Evolutionary conservation across 2,329 filamentous ascomycete genomes (phyloP), one percentile per base, ranked within the genome.

Genomic region (Drechslerella coelobrocha): DNA sequence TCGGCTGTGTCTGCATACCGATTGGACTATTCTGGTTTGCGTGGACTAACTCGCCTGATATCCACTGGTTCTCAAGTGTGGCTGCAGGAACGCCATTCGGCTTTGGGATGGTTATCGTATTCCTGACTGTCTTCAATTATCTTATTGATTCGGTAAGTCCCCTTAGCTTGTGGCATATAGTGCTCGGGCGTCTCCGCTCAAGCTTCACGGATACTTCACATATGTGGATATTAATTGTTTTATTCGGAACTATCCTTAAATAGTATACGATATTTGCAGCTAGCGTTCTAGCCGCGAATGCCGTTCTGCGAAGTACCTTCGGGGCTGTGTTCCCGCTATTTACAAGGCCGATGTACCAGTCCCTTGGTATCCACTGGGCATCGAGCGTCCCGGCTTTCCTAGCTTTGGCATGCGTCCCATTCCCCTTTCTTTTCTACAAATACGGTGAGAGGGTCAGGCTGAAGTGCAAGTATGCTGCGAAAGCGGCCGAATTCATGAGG

Each of bases 361-460:
- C 82, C 61, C 81, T 89, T 1, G 88, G 89, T 51, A 87, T 89
- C 61, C 88, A 92, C 79, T 92, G 89, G 90, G 90, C 81, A 0
- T 79, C 78, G 2, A 79, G 77, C 34, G 56, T 82, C 88, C 89
- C 89, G 0, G 90, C 86, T 0, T 92, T 93, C 79, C 81, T 93
- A 2, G 85, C 89, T 0, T 78, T 92, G 2, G 83, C 83, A 9
- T 92, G 89, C 78, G 81, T 91, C 17, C 89, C 90, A 0, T 88
- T 90, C 76, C 89, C 90, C 0, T 88, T 89, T 78, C 78, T 93
- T 14, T 90, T 93, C 78, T 90, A 89, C 80, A 86, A 84, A 74
- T 91, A 90, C 77, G 89, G 89, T 39, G 80, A 78, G 5, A 21
- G 73, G 26, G 88, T 92, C 74, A 83, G 89, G 21, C 80, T 83